These are phyloP conservation scores for Brassica juncea DNA, from an alignment of 345 rosid genomes.

Conservation along the genomic window DNA sequence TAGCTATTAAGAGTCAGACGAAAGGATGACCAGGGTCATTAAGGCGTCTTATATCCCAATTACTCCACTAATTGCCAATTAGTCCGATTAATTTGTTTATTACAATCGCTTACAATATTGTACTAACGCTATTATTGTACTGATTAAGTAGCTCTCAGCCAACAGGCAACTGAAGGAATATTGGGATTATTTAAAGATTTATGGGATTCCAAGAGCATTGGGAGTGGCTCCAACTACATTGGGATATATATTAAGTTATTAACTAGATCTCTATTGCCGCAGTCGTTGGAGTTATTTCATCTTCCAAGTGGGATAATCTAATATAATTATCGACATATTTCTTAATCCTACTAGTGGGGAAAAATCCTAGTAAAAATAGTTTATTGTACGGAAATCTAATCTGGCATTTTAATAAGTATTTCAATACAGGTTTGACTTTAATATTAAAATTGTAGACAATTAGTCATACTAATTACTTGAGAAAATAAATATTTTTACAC, in stretches of 20 bases:
- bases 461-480: neutral
- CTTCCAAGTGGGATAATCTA: slow-evolving; percentile 25
- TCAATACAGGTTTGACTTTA: slow-evolving; percentile 20
- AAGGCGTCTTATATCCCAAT: slow-evolving; percentile 15
- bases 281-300: slow-evolving; percentile 13
- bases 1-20: slow-evolving; percentile 36
- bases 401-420: neutral
- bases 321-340: slow-evolving; percentile 6
- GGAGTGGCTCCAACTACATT: slow-evolving; percentile 39
- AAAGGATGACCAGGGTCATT: slow-evolving; percentile 27
- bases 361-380: slow-evolving; percentile 11
- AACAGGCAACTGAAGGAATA: slow-evolving; percentile 7
- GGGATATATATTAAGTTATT: slow-evolving; percentile 19
- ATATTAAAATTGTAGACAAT: neutral
- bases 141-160: slow-evolving; percentile 35
- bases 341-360: slow-evolving; percentile 8
- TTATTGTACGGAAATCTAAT: neutral
- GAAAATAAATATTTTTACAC: neutral
- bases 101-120: neutral
- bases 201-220: slow-evolving; percentile 41
- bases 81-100: slow-evolving; percentile 17
- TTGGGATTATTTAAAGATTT: slow-evolving; percentile 32
- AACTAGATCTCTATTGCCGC: slow-evolving; percentile 10
- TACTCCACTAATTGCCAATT: slow-evolving; percentile 33
- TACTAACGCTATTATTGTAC: neutral